Base-by-base conservation (phyloP, 2,329 filamentous ascomycete species). In the Trichoderma sp. region DNA sequence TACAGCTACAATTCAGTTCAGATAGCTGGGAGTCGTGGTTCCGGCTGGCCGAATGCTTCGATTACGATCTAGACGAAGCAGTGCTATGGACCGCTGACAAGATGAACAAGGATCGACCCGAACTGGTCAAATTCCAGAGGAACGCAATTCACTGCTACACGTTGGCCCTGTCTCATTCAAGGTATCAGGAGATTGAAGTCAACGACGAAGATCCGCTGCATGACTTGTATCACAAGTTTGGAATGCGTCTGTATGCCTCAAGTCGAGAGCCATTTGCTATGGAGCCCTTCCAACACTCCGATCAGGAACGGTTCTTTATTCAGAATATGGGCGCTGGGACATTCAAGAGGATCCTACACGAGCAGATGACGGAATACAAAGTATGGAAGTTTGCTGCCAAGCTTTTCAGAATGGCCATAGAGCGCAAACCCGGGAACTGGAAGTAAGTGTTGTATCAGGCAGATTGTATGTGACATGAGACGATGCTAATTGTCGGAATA, bases 1-100 rank as follows among this genome's bases (percentile, higher is more conserved):
- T 95, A 74, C 94, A 97, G 78, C 82, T 97, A 1, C 93, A 97
- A 75, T 94, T 93, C 79, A 93, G 91, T 2, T 89, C 90, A 2
- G 91, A 94, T 53, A 90, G 91, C 71, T 97, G 94, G 94, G 93
- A 97, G 79, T 92, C 93, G 0, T 97, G 94, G 94, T 96, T 95
- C 80, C 89, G 93, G 14, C 87, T 97, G 28, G 94, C 92, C 0
- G 94, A 97, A 80, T 93, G 92, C 63, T 95, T 94, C 77, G 94
- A 97, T 80, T 92, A 93, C 65, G 94, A 97, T 76, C 84, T 97
- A 15, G 94, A 97, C 74, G 94, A 97, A 80, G 89, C 91, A 7
- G 92, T 97, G 6, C 88, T 95, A 6, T 97, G 94, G 94, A 92
- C 91, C 24, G 93, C 94, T 1, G 94, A 97, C 76, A 97, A 97